Conservation (phyloP, 2,329 filamentous ascomycete species). For the Xylogone sp. region DNA sequence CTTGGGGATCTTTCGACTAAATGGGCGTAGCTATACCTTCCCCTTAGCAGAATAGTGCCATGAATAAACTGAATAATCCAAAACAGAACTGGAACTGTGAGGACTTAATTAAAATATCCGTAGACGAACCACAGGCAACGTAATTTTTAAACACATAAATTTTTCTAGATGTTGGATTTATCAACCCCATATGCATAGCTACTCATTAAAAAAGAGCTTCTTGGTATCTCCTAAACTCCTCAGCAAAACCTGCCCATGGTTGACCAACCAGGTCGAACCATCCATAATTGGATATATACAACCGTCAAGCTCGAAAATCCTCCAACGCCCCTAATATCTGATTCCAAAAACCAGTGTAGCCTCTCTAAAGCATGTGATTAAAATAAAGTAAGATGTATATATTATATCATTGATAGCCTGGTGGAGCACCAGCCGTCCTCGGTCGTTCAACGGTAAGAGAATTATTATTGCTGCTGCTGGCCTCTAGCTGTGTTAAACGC, state of each 20-base stretch:
- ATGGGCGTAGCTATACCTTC: too few species aligned
- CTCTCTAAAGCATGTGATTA: background rate
- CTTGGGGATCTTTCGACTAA: too few species aligned
- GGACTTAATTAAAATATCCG: too few species aligned
- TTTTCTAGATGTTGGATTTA: background rate
- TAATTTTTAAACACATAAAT: background rate
- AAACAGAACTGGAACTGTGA: too few species aligned
- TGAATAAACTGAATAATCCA: too few species aligned
- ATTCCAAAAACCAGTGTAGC: background rate
- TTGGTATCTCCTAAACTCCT: background rate
- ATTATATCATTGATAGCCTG: background rate
- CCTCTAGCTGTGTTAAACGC: slow-evolving; percentile 34
- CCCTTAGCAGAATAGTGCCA: too few species aligned
- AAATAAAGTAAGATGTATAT: background rate
- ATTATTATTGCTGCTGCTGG: slow-evolving; percentile 5
- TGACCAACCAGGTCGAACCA: background rate
- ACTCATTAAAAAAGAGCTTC: background rate
- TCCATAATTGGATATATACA: background rate
- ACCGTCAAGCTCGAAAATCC: background rate
- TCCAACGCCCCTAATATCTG: background rate
- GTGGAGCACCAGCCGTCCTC: slow-evolving; percentile 19
- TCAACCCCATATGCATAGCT: background rate
- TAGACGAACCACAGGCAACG: too few species aligned
- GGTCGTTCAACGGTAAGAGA: slow-evolving; percentile 11
- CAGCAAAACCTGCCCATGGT: background rate